phyloP scores from a whole-genome alignment of 2,329 filamentous ascomycete genomes.

The Curvularia sp. region DNA sequence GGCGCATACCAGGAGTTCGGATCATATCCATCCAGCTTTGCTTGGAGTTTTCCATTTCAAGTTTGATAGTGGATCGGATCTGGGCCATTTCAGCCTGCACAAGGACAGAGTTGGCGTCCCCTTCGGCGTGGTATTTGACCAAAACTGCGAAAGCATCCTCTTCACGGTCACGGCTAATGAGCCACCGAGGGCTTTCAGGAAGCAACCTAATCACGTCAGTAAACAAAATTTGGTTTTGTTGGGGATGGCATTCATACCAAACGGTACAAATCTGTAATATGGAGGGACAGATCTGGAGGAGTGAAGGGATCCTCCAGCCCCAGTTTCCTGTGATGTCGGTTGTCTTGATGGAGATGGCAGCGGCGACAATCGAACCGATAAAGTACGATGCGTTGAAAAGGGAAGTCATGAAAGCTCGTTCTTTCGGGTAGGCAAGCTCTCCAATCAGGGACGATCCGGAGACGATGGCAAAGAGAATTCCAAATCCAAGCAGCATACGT shows the following conservation, averaged over 20 bases:
- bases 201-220: slow-evolving; percentile 36
- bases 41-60: slow-evolving; percentile 63
- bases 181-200: slow-evolving; percentile 56
- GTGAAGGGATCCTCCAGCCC: slow-evolving; percentile 61
- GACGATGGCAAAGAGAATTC: slow-evolving; percentile 67
- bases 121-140: slow-evolving; percentile 55
- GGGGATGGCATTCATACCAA: slow-evolving; percentile 29
- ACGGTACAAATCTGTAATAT: slow-evolving; percentile 52
- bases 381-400: slow-evolving; percentile 68
- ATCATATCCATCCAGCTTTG: slow-evolving; percentile 63
- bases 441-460: slow-evolving; percentile 66
- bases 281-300: slow-evolving; percentile 60
- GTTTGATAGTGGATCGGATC: slow-evolving; percentile 64
- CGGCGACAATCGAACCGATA: slow-evolving; percentile 59
- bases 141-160: slow-evolving; percentile 52
- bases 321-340: slow-evolving; percentile 52
- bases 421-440: slow-evolving; percentile 67
- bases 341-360: slow-evolving; percentile 60
- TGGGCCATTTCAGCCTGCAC: slow-evolving; percentile 67
- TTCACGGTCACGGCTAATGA: slow-evolving; percentile 60
- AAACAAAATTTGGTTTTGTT: not conserved
- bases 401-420: slow-evolving; percentile 66
- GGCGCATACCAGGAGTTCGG: slow-evolving; percentile 54
- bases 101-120: slow-evolving; percentile 46
- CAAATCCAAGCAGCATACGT: slow-evolving; percentile 66